Percentiles rank a stretch among this genome's conserved stretches.
These are phyloP conservation scores for Pueraria montana DNA, from an alignment of 306 rosid species.

Conservation along the genomic window DNA sequence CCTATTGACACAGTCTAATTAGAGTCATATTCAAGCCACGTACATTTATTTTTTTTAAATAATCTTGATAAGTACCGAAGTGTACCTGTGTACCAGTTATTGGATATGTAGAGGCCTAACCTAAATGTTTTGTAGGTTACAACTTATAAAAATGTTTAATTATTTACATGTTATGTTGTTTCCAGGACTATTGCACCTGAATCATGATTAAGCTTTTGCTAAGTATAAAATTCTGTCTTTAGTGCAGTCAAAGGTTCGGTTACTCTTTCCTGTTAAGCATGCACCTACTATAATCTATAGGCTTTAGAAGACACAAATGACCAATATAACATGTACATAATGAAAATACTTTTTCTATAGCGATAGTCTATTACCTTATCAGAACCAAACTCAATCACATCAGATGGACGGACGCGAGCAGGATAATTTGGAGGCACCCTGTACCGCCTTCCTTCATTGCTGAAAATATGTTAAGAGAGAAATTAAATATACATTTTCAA, in stretches of 20 bases:
- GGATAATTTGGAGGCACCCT: constrained; percentile 68
- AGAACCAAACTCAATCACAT: constrained; percentile 81
- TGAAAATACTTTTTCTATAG: not conserved
- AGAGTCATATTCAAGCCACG: no score
- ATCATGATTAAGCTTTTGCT: not conserved
- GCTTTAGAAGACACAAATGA: not conserved
- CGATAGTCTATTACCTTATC: constrained; percentile 61
- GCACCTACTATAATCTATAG: not conserved
- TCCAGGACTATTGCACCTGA: not conserved
- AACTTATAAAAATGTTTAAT: no score
- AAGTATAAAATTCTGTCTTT: not conserved
- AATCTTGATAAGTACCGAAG: not conserved
- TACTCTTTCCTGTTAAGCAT: not conserved
- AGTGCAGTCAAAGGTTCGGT: not conserved
- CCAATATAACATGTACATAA: not conserved
- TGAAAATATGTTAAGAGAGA: constrained; percentile 47
- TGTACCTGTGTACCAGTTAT: no score
- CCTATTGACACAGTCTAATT: no score
- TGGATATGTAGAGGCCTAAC: no score
- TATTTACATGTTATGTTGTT: not conserved
- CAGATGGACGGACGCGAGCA: constrained; percentile 72
- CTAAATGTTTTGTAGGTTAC: no score
- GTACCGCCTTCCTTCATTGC: constrained; percentile 79
- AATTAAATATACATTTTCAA: not conserved
- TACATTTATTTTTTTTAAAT: not conserved